Base-by-base conservation (phyloP, 2,329 filamentous ascomycete species). In the Akanthomyces lecanii region DNA sequence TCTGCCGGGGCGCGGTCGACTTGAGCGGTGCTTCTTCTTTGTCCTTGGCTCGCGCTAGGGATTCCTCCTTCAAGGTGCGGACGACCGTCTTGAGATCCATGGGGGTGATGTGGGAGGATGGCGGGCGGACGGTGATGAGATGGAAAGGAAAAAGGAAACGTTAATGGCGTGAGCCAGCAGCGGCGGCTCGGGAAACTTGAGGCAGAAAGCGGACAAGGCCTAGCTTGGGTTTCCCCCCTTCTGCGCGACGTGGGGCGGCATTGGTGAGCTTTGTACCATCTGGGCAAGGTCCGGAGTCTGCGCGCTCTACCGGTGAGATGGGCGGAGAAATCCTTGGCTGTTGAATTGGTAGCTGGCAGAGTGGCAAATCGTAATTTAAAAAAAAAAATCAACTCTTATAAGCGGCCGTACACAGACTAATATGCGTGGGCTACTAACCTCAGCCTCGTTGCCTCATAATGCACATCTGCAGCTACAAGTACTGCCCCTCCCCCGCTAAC, bases 11-110 rank as follows among this genome's bases (percentile, higher is more conserved):
- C 51, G 40, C 51, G 11, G 28, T 21, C 48, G 50, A 54, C 42
- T 62, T 62, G 42, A 55, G 50, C 50, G 48, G 59, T 30, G n/a
- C 42, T 14, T 54, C 36, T 30, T 54, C 36, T 30, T 54, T 28
- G 42, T 55, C 51, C 59, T 62, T 44, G 30, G 59, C 59, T 16
- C 52, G 50, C 38, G 59, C 59, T 45, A 54, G 28, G 2, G 51
- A 55, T 30, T 62, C 38, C 21, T 62, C 59, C 28, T 52, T 52
- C 21, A 62, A 23, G 42, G 25, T 55, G 40, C 59, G 59, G 30
- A 62, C 59, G 21, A 62, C 33, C 6, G 50, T 62, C 30, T 62
- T 62, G 59, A 62, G 59, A 52, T 62, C 59, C 59, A 62, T 62
- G 59, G 40, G 40, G 59, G 23, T 42, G 57, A 40, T 59, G 33